A percentile compares a stretch with the other conserved stretches of the same genome.
phyloP scores from a whole-genome alignment of 371 early-diverging fungal species.

The Polyrhizophydium stewartii region DNA sequence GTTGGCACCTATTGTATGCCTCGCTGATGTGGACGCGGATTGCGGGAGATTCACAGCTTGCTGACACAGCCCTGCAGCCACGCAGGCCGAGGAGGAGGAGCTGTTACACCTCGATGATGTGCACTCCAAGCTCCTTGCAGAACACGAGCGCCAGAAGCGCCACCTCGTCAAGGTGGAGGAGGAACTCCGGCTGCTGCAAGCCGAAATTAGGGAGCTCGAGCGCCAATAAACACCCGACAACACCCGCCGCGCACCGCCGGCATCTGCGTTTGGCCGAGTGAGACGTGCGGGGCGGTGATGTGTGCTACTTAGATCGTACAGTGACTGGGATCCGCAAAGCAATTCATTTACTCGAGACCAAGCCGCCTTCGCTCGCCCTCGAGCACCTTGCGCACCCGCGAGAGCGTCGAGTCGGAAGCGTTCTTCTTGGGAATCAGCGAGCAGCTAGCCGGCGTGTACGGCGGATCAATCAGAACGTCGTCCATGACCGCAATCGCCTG shows the following conservation, averaged over 20 bases:
- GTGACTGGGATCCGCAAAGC: too few relatives aligned
- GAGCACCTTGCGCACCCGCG: constrained; percentile 30
- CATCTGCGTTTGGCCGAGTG: too few relatives aligned
- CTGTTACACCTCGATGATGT: constrained; percentile 28
- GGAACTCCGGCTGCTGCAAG: constrained; percentile 1
- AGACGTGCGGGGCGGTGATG: too few relatives aligned
- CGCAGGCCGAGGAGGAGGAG: constrained; percentile 26
- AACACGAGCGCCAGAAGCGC: constrained; percentile 52
- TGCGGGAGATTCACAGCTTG: too few relatives aligned
- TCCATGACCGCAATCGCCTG: constrained; percentile 39
- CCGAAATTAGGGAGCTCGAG: not conserved
- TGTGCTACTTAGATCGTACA: too few relatives aligned
- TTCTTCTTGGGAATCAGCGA: constrained; percentile 6
- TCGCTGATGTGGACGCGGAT: too few relatives aligned
- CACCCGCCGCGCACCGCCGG: too few relatives aligned
- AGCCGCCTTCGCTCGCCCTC: constrained; percentile 23
- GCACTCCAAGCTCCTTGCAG: constrained; percentile 63
- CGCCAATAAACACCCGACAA: constrained; percentile 1
- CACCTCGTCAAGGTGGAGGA: constrained; percentile 46
- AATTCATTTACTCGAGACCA: too few relatives aligned
- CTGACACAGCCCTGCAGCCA: too few relatives aligned
- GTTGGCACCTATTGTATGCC: too few relatives aligned
- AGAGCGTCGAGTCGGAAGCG: constrained; percentile 8
- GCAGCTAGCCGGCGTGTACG: constrained; percentile 31
- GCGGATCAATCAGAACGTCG: constrained; percentile 35